Evolutionary conservation across 1,284 basidiomycete genomes (phyloP).

Genomic region (Thecaphora frezii): DNA sequence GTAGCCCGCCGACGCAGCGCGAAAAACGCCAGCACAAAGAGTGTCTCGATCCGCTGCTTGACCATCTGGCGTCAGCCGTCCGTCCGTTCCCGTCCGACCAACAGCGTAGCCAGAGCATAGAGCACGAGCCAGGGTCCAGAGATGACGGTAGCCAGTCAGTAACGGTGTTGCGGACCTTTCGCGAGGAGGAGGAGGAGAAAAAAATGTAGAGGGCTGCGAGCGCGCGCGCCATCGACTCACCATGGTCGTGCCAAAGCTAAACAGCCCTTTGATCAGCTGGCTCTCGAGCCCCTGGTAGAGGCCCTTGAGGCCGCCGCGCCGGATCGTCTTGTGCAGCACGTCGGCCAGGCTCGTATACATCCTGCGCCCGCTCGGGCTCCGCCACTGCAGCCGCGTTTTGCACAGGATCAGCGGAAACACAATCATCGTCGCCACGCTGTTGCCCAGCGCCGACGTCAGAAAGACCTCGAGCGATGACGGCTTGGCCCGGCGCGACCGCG

Average conservation of each 20-base stretch:
- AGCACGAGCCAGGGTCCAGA: too few relatives aligned
- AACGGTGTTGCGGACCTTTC: too few relatives aligned
- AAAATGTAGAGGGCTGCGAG: too few relatives aligned
- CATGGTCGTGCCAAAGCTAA: slow-evolving; percentile 49
- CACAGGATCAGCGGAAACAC: slow-evolving; percentile 61
- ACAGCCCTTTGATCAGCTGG: slow-evolving; percentile 48
- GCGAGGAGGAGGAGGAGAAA: too few relatives aligned
- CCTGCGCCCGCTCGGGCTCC: slow-evolving; percentile 53
- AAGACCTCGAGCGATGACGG: slow-evolving; percentile 59
- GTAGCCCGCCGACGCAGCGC: slow-evolving; percentile 8
- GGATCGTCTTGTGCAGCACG: slow-evolving; percentile 43
- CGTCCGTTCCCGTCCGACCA: too few relatives aligned
- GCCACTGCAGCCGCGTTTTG: slow-evolving; percentile 61
- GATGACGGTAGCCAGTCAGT: too few relatives aligned
- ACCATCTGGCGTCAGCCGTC: too few relatives aligned
- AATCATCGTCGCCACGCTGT: slow-evolving; percentile 59
- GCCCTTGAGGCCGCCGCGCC: slow-evolving; percentile 33
- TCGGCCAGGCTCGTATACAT: slow-evolving; percentile 45
- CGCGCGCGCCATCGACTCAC: slow-evolving; percentile 26
- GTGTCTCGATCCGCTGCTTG: slow-evolving; percentile 42
- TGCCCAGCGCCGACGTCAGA: slow-evolving; percentile 61
- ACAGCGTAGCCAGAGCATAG: too few relatives aligned
- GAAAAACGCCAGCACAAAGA: slow-evolving; percentile 39
- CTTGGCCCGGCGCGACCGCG: slow-evolving; percentile 29
- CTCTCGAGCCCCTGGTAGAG: slow-evolving; percentile 48